Conservation (phyloP, 2,329 filamentous ascomycete species). For the Biscogniauxia mediterranea region DNA sequence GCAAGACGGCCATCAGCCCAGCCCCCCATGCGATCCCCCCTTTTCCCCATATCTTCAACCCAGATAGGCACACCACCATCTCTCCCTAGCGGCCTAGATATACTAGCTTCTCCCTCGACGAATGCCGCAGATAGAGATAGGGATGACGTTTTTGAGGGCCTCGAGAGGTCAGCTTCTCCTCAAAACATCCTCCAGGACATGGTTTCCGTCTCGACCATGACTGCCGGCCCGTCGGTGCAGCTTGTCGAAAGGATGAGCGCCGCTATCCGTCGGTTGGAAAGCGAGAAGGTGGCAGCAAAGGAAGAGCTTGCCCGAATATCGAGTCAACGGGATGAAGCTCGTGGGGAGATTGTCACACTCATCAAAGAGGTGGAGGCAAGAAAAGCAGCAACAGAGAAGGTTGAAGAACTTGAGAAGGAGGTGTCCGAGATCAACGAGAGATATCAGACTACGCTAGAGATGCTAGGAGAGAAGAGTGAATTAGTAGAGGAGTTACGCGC, state of each 20-base stretch:
- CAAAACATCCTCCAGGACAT: slow-evolving; percentile 77
- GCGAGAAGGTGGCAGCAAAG: slow-evolving; percentile 82
- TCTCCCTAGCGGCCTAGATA: slow-evolving; percentile 48
- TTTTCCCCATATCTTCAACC: slow-evolving; percentile 39
- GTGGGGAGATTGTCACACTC: slow-evolving; percentile 84
- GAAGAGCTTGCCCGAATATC: slow-evolving; percentile 82
- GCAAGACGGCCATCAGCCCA: slow-evolving; percentile 52
- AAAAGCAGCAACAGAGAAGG: slow-evolving; percentile 56
- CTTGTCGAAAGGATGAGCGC: slow-evolving; percentile 95
- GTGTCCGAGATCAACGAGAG: slow-evolving; percentile 68
- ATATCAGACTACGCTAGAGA: slow-evolving; percentile 88
- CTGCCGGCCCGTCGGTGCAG: slow-evolving; percentile 88
- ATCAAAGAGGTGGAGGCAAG: slow-evolving; percentile 84
- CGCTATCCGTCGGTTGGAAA: slow-evolving; percentile 85
- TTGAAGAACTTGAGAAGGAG: slow-evolving; percentile 65
- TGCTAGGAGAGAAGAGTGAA: slow-evolving; percentile 97
- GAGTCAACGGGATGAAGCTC: slow-evolving; percentile 85
- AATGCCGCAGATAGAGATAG: slow-evolving; percentile 47
- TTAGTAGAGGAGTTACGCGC: slow-evolving; percentile 84
- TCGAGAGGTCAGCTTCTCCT: slow-evolving; percentile 58
- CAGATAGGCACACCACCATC: slow-evolving; percentile 37
- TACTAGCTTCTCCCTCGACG: slow-evolving; percentile 40
- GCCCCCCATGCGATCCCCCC: slow-evolving; percentile 41
- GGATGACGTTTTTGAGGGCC: slow-evolving; percentile 50
- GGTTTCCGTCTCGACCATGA: slow-evolving; percentile 84